Conservation (phyloP, 805 yeast genomes). For the Middelhovenomyces tepae region DNA sequence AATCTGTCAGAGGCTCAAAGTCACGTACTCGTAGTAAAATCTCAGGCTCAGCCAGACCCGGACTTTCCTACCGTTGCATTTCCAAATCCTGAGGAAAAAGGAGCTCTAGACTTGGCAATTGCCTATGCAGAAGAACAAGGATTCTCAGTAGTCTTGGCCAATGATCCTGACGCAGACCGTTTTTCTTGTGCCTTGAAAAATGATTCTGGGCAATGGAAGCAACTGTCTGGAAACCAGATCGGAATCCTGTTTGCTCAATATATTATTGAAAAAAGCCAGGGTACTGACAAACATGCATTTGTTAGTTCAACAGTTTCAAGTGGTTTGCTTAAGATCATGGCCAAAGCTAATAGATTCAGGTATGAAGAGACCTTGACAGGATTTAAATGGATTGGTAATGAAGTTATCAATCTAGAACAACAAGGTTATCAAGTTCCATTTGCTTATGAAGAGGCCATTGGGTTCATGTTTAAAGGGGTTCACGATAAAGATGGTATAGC, state of each 20-base stretch:
- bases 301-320: constrained; percentile 90
- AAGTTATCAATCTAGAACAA: constrained; percentile 60
- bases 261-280: constrained; percentile 28
- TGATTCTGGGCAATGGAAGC: constrained; percentile 50
- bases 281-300: constrained; percentile 37
- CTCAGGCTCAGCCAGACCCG: constrained; percentile 75
- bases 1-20: too few species aligned
- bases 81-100: constrained; percentile 95
- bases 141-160: constrained; percentile 61
- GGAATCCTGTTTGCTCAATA: constrained; percentile 77
- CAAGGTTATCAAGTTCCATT: constrained; percentile 70
- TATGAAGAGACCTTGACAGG: constrained; percentile 86
- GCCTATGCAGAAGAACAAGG: constrained; percentile 45
- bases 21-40: constrained; percentile 41
- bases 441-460: constrained; percentile 93
- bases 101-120: constrained; percentile 74
- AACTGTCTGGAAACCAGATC: constrained; percentile 84
- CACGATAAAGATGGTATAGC: constrained; percentile 92
- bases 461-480: constrained; percentile 77
- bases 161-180: constrained; percentile 96
- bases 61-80: constrained; percentile 75
- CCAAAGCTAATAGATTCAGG: constrained; percentile 48
- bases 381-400: constrained; percentile 95
- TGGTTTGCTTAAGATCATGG: constrained; percentile 65
- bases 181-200: constrained; percentile 67